phyloP scores from a whole-genome alignment of 2,329 filamentous ascomycete species.

The Pseudogymnoascus sp. region DNA sequence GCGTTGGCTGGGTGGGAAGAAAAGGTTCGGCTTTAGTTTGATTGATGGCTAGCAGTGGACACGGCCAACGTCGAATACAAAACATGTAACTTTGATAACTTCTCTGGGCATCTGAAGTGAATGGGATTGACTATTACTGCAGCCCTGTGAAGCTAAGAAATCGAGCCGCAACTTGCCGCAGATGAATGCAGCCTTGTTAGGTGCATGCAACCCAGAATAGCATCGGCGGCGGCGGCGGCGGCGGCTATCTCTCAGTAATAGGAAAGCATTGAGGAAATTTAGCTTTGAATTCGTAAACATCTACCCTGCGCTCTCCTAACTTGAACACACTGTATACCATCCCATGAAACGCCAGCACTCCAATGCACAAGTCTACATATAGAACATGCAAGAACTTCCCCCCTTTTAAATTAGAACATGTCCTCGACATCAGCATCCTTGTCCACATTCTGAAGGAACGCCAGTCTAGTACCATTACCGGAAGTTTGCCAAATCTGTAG shows the following conservation, averaged over 20 bases:
- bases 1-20: slow-evolving; percentile 7
- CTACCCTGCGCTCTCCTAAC: background rate
- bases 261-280: background rate
- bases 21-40: slow-evolving; percentile 8
- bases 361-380: slow-evolving; percentile 3
- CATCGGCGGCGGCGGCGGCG: too few species aligned
- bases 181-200: background rate
- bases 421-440: slow-evolving; percentile 1
- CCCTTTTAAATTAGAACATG: slow-evolving; percentile 1
- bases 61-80: slow-evolving; percentile 7
- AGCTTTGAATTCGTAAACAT: background rate
- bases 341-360: slow-evolving; percentile 2
- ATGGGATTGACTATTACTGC: background rate
- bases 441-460: slow-evolving; percentile 47
- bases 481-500: slow-evolving; percentile 68
- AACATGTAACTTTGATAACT: slow-evolving; percentile 3
- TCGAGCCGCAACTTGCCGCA: background rate
- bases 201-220: background rate
- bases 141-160: background rate
- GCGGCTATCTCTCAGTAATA: background rate
- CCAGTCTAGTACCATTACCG: slow-evolving; percentile 58
- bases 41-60: slow-evolving; percentile 7
- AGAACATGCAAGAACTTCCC: background rate
- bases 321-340: slow-evolving; percentile 3
- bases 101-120: background rate